Base-by-base conservation (phyloP, 306 rosid genomes). In the Glycyrrhiza uralensis region DNA sequence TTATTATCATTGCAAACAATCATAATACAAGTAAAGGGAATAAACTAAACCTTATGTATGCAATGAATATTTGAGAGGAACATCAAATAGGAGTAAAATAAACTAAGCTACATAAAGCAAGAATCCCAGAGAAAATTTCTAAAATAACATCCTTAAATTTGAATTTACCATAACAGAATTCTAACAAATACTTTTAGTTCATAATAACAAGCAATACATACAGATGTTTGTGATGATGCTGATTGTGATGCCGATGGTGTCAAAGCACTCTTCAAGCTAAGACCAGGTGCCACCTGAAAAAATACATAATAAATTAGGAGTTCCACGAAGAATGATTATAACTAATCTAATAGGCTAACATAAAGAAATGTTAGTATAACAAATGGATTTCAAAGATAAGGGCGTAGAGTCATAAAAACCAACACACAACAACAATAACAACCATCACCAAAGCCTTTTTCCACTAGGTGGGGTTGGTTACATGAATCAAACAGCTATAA, bases 231-330 rank as follows among this genome's bases (percentile, higher is more conserved):
- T 59, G 96, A 80, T 74, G 91, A 77, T 0, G 58, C 82, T 38
- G 81, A 66, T 52, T 66, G 79, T 28, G 83, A 61, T 66, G 86
- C 81, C 29, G 95, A 49, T 61, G 81, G 75, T 68, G 83, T 76
- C 85, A 79, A 54, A 39, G 88, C 24, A 77, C 66, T 83, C 82
- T 94, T 94, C 82, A 89, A 55, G 82, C 80, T 83, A 80, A 89
- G 78, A 79, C 66, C 64, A 33, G 98, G 91, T 55, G 85, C 83
- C 57, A 77, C 98, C 98, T 94, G 80, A 78, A 73, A 74, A 46
- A 51, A 51, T 35, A 74, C 33, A 81, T 32, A 41, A 66, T 41
- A 41, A 76, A 70, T 56, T 58, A 71, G 72, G 61, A 52, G 36
- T 75, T 58, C 55, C 72, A 49, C 26, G 36, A 33, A 23, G 49